Conservation (phyloP, 805 yeast genomes). For the Vanderwaltozyma yarrowii region DNA sequence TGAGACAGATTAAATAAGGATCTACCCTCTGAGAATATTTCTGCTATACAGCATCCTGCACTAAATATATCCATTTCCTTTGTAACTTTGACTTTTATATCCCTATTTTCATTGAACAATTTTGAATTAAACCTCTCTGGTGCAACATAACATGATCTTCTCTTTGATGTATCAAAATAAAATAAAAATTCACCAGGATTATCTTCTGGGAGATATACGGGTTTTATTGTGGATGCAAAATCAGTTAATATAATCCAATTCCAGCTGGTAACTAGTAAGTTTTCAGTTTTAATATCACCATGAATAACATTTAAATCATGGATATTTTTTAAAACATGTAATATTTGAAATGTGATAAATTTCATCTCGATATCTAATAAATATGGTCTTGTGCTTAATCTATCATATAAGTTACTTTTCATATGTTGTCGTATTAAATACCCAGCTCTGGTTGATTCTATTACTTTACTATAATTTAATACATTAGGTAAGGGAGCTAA, state of each 20-base stretch:
- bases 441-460: slow-evolving; percentile 88
- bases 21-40: slow-evolving; percentile 75
- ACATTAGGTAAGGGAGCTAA: slow-evolving; percentile 49
- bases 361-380: slow-evolving; percentile 68
- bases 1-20: slow-evolving; percentile 83
- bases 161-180: slow-evolving; percentile 81
- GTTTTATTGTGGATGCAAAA: slow-evolving; percentile 70
- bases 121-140: slow-evolving; percentile 68
- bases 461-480: slow-evolving; percentile 58
- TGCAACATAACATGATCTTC: slow-evolving; percentile 84
- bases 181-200: slow-evolving; percentile 89
- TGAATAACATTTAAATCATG: slow-evolving; percentile 59
- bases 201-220: slow-evolving; percentile 77
- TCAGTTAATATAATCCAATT: slow-evolving; percentile 79
- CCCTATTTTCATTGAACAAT: slow-evolving; percentile 7
- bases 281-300: slow-evolving; percentile 90
- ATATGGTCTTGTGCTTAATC: slow-evolving; percentile 82
- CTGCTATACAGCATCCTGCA: slow-evolving; percentile 83
- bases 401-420: slow-evolving; percentile 73
- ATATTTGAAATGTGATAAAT: slow-evolving; percentile 76
- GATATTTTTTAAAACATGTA: slow-evolving; percentile 50
- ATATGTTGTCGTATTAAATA: slow-evolving; percentile 78
- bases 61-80: slow-evolving; percentile 74
- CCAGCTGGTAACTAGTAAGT: slow-evolving; percentile 78
- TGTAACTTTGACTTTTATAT: slow-evolving; percentile 30